Conservation (phyloP, 805 yeast species). For the Monosporozyma aerobia region DNA sequence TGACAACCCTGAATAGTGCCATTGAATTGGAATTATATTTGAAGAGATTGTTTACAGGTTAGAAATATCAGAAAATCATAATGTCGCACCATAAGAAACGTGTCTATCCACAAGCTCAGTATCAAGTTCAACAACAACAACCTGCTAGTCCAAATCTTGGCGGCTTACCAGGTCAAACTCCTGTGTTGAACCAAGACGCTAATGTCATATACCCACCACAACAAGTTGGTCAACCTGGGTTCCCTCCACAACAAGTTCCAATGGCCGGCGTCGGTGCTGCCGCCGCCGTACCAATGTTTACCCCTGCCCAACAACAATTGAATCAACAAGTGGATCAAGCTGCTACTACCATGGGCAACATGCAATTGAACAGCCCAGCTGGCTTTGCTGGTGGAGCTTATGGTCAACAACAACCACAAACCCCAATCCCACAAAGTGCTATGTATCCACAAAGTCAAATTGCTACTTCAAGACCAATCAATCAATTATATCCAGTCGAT, state of each 20-base stretch:
- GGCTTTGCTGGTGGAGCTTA: slow-evolving; percentile 15
- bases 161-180: slow-evolving; percentile 1
- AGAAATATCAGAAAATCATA: neutral
- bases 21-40: neutral
- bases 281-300: slow-evolving; percentile 4
- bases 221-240: neutral
- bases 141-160: neutral
- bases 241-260: neutral
- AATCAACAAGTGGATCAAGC: slow-evolving; percentile 29
- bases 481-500: slow-evolving; percentile 82
- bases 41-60: neutral
- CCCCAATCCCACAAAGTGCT: slow-evolving; percentile 3
- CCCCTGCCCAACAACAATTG: slow-evolving; percentile 26
- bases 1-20: neutral
- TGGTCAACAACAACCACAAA: slow-evolving; percentile 18
- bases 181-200: slow-evolving; percentile 1
- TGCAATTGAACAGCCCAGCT: slow-evolving; percentile 29
- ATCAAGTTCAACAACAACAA: slow-evolving; percentile 2
- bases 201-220: neutral
- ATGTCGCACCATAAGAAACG: slow-evolving; percentile 38
- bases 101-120: slow-evolving; percentile 34
- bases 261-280: neutral
- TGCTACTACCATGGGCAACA: slow-evolving; percentile 25
- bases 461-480: slow-evolving; percentile 39
- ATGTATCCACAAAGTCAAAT: neutral